These are phyloP conservation scores for Amanita rimosa DNA, from an alignment of 768 basidiomycete genomes.

Conservation along the genomic window DNA sequence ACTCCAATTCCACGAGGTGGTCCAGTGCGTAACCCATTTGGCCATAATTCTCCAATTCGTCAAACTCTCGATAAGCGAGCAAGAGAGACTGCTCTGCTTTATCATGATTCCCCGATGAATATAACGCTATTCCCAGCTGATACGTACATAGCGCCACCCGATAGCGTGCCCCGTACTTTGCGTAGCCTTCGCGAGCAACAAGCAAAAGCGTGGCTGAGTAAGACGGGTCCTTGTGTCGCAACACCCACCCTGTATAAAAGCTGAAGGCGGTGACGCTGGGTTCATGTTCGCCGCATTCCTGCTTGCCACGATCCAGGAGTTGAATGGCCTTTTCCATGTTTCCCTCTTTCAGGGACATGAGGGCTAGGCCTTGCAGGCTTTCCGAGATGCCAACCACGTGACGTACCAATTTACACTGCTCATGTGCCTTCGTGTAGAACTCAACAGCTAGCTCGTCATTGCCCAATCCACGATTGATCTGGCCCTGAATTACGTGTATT, in stretches of 20 bases:
- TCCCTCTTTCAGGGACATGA: not conserved
- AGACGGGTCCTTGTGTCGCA: not conserved
- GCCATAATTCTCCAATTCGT: not conserved
- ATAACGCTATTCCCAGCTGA: slow-evolving; percentile 1
- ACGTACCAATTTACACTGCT: not conserved
- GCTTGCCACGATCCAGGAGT: not conserved
- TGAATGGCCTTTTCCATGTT: not conserved
- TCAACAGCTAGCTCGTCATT: not conserved
- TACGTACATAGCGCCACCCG: not conserved
- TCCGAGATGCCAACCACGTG: not conserved
- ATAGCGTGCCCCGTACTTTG: not conserved
- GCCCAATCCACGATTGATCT: not conserved
- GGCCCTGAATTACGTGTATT: not conserved
- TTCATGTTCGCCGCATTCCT: not conserved
- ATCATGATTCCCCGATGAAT: not conserved
- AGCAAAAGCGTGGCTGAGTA: not conserved
- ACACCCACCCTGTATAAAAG: not conserved
- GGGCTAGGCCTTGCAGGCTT: not conserved
- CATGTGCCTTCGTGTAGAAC: not conserved
- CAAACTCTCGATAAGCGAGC: not conserved
- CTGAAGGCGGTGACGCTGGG: not conserved
- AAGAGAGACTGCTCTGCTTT: not conserved
- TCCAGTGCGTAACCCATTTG: not conserved
- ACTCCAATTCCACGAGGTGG: not conserved
- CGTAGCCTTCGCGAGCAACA: not conserved